phyloP scores from a whole-genome alignment of 495 filamentous ascomycete species.

The Lepidopterella palustris region DNA sequence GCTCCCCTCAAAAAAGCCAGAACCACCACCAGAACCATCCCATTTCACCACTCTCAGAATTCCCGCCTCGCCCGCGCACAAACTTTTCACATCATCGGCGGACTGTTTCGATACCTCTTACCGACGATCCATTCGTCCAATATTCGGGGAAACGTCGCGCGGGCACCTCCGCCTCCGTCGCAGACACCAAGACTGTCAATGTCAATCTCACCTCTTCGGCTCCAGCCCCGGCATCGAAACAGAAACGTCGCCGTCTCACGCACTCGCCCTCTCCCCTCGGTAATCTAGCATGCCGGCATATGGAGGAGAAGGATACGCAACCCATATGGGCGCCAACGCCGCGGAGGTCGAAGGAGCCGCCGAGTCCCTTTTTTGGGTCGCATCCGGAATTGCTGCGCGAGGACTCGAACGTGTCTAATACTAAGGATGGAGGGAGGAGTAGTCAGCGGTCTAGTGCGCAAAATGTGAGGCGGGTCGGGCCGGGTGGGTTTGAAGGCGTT shows the following conservation, averaged over 20 bases:
- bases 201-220: conserved; percentile 1
- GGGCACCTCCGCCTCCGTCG: conserved; percentile 4
- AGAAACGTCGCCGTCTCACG: conserved; percentile 20
- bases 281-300: too few relatives aligned
- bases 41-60: conserved; percentile 24
- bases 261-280: conserved; percentile 11
- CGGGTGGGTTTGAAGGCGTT: background rate
- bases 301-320: too few relatives aligned
- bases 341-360: background rate
- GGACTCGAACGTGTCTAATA: background rate
- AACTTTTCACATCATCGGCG: conserved; percentile 6
- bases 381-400: background rate
- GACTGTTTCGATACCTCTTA: conserved; percentile 15
- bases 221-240: conserved; percentile 1
- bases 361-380: background rate
- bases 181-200: conserved; percentile 10
- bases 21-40: conserved; percentile 16
- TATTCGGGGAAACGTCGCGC: conserved; percentile 13
- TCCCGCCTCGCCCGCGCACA: conserved; percentile 1
- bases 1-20: conserved; percentile 16
- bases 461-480: background rate
- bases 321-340: background rate
- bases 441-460: background rate
- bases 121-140: background rate
- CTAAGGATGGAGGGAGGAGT: too few relatives aligned